Percentiles rank a stretch among this genome's conserved stretches.
phyloP scores from a whole-genome alignment of 495 filamentous ascomycete species.

The Podospora didyma region DNA sequence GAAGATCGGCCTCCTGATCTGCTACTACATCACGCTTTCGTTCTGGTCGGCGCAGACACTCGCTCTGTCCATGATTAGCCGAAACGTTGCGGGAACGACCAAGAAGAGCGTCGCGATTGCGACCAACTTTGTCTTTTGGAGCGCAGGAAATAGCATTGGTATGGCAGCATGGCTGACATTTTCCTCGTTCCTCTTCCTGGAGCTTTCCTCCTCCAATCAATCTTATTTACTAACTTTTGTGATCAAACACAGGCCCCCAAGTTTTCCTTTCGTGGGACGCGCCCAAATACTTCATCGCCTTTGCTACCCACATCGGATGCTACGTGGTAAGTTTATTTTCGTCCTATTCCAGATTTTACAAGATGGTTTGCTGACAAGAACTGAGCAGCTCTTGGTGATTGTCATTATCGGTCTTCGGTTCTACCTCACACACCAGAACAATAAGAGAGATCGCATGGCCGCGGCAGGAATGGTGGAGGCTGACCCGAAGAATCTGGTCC shows the following conservation, averaged over 20 bases:
- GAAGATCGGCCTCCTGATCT: constrained; percentile 50
- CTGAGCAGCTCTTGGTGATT: constrained; percentile 40
- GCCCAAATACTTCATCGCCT: constrained; percentile 52
- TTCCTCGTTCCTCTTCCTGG: no score
- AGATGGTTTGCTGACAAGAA: no score
- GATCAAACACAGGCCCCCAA: constrained; percentile 34
- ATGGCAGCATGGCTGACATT: constrained; percentile 6
- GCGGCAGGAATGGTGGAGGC: constrained; percentile 37
- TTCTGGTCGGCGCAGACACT: constrained; percentile 57
- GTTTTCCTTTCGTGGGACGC: constrained; percentile 48
- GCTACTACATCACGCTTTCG: constrained; percentile 53
- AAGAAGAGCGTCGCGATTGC: constrained; percentile 49
- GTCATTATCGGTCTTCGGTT: constrained; percentile 44
- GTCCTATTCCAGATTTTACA: no score
- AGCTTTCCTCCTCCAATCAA: background rate
- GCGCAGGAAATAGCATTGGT: constrained; percentile 46
- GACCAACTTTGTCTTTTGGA: constrained; percentile 48
- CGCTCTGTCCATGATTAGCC: constrained; percentile 46
- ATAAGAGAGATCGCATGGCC: constrained; percentile 41
- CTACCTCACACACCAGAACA: constrained; percentile 44
- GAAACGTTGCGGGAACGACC: constrained; percentile 53
- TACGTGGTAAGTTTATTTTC: no score
- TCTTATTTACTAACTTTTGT: background rate
- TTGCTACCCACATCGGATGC: constrained; percentile 52
- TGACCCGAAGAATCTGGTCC: constrained; percentile 37